Conservation (phyloP, 352 stramenopile genomes). For the Elongisporangium senticosum region DNA sequence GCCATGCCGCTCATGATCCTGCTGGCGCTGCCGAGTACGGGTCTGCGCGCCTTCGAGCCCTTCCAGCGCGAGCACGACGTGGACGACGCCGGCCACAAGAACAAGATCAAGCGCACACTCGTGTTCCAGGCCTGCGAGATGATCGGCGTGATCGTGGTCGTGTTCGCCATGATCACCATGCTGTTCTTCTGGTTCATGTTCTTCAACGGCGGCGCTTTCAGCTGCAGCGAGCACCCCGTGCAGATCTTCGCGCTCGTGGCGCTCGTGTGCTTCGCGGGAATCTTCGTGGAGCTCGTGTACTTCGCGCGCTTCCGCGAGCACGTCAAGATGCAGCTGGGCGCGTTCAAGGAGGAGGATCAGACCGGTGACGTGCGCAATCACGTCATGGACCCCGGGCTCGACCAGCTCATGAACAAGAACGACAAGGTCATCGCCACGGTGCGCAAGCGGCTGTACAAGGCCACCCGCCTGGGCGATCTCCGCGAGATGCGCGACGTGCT, state of each 20-base stretch:
- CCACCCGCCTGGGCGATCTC: slow-evolving; percentile 56
- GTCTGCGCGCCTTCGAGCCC: slow-evolving; percentile 58
- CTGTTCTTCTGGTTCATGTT: slow-evolving; percentile 82
- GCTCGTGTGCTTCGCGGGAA: slow-evolving; percentile 47
- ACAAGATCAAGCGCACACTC: slow-evolving; percentile 69
- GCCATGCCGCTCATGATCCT: slow-evolving; percentile 50
- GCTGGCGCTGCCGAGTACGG: slow-evolving; percentile 48
- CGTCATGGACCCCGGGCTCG: slow-evolving; percentile 41
- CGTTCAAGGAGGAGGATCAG: slow-evolving; percentile 78
- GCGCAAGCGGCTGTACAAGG: slow-evolving; percentile 70
- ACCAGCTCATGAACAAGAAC: slow-evolving; percentile 53
- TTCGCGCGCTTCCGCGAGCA: slow-evolving; percentile 80
- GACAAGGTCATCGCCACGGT: slow-evolving; percentile 48
- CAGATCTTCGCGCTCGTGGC: slow-evolving; percentile 49
- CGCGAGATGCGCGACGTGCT: slow-evolving; percentile 59
- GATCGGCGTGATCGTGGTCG: slow-evolving; percentile 44
- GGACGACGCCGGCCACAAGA: slow-evolving; percentile 37
- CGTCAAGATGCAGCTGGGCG: slow-evolving; percentile 79
- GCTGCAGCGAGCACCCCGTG: slow-evolving; percentile 37
- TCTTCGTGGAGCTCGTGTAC: slow-evolving; percentile 60
- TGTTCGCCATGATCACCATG: slow-evolving; percentile 47
- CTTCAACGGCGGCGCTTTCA: slow-evolving; percentile 68
- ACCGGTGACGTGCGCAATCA: slow-evolving; percentile 66
- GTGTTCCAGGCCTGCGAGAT: slow-evolving; percentile 72
- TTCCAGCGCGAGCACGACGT: slow-evolving; percentile 54